These are phyloP conservation scores for Ogataea parapolymorpha DNA, from an alignment of 805 yeast genomes.

Conservation along the genomic window DNA sequence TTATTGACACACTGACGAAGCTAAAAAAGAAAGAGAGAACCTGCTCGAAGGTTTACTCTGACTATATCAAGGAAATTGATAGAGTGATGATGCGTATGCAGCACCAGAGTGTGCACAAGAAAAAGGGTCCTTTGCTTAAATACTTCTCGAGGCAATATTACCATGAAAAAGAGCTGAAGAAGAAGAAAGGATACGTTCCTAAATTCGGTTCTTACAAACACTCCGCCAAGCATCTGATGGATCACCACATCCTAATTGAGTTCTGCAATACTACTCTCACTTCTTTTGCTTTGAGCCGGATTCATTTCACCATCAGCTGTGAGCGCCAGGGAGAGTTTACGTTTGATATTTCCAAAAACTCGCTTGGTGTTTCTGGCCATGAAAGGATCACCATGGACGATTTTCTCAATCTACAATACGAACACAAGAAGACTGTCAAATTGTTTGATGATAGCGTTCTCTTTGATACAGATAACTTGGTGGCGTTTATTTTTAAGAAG, in stretches of 20 bases:
- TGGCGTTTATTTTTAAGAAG: conserved; percentile 68
- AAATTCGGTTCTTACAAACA: conserved; percentile 76
- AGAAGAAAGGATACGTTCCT: conserved; percentile 62
- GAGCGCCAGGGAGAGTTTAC: conserved; percentile 69
- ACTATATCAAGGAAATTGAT: conserved; percentile 48
- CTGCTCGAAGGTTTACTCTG: conserved; percentile 41
- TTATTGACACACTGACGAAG: conserved; percentile 41
- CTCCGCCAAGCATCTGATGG: conserved; percentile 70
- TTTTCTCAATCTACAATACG: conserved; percentile 70
- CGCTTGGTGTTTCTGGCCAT: conserved; percentile 32
- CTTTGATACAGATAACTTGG: conserved; percentile 65
- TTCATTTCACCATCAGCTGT: conserved; percentile 72
- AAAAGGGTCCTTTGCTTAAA: conserved; percentile 33
- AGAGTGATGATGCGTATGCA: conserved; percentile 41
- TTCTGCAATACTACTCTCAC: conserved; percentile 33
- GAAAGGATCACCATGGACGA: conserved; percentile 65
- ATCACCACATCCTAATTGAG: conserved; percentile 62
- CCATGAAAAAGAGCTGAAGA: conserved; percentile 67
- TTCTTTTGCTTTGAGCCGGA: conserved; percentile 53
- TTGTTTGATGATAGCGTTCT: conserved; percentile 66
- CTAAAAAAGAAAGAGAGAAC: conserved; percentile 44
- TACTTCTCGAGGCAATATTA: conserved; percentile 72
- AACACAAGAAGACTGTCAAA: conserved; percentile 49
- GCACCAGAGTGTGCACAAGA: conserved; percentile 43
- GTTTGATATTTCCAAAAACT: conserved; percentile 68